Conservation (phyloP, 1,139 yeast species). For the Candida mesenterica region DNA sequence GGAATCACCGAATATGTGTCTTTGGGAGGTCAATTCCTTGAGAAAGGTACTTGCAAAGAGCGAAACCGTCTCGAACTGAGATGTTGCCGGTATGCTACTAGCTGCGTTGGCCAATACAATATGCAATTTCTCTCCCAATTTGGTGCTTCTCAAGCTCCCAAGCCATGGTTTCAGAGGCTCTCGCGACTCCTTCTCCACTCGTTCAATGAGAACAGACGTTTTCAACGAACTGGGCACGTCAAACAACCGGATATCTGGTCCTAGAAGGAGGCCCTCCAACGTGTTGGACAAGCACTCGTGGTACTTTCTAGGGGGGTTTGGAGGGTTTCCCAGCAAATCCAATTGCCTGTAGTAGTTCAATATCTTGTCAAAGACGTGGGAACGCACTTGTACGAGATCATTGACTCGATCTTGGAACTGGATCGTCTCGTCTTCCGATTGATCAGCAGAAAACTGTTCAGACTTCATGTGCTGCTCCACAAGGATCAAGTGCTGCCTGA, state of each 20-base stretch:
- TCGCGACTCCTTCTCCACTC: constrained; percentile 11
- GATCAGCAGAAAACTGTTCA: constrained; percentile 1
- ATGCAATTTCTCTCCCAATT: constrained; percentile 18
- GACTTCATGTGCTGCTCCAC: constrained; percentile 6
- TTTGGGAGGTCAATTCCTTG: background rate
- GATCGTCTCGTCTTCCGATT: constrained; percentile 8
- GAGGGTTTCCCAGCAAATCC: constrained; percentile 1
- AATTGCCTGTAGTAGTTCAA: constrained; percentile 3
- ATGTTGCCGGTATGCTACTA: constrained; percentile 1
- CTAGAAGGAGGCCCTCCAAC: constrained; percentile 16
- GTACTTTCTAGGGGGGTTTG: background rate
- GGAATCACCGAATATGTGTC: constrained; percentile 5
- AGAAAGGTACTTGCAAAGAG: constrained; percentile 2
- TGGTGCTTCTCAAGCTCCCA: constrained; percentile 4
- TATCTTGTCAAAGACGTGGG: constrained; percentile 6
- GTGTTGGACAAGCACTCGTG: constrained; percentile 5
- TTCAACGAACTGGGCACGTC: constrained; percentile 10
- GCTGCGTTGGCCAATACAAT: constrained; percentile 17
- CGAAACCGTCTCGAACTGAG: background rate
- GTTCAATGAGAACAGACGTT: constrained; percentile 14
- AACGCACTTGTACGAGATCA: constrained; percentile 8
- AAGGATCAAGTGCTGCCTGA: constrained; percentile 15
- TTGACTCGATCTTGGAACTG: constrained; percentile 9
- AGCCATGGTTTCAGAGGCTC: constrained; percentile 4
- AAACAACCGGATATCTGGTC: constrained; percentile 15